Conservation (phyloP, 2,329 filamentous ascomycete genomes). For the Cordyceps pruinosa region DNA sequence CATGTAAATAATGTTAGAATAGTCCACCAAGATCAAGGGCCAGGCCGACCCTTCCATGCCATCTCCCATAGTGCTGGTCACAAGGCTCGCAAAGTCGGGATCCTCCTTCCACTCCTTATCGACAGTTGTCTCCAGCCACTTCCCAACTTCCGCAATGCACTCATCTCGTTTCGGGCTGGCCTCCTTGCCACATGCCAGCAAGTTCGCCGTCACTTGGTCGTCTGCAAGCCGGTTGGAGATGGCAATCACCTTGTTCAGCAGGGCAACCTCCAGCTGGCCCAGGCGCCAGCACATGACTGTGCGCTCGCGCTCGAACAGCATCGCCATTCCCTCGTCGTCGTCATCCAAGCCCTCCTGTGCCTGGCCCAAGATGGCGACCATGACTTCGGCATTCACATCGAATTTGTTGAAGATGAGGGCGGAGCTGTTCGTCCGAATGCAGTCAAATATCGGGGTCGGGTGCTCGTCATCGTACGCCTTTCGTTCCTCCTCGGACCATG, state of each 20-base stretch:
- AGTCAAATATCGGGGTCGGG: conserved; percentile 15
- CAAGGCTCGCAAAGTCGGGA: background rate
- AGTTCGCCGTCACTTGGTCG: background rate
- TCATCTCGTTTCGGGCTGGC: background rate
- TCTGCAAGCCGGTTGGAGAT: conserved; percentile 3
- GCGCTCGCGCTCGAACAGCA: background rate
- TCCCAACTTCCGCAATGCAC: background rate
- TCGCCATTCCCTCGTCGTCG: background rate
- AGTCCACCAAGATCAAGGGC: conserved; percentile 2
- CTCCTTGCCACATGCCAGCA: background rate
- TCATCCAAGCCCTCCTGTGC: background rate
- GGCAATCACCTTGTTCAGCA: conserved; percentile 2
- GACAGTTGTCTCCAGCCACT: conserved; percentile 1
- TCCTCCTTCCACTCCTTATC: background rate
- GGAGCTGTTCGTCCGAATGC: conserved; percentile 13
- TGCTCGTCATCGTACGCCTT: conserved; percentile 12
- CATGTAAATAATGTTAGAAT: background rate
- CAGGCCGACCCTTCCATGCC: conserved; percentile 5
- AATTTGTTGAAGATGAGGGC: conserved; percentile 13
- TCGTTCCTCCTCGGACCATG: conserved; percentile 16
- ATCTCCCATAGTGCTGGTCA: background rate
- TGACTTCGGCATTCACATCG: background rate
- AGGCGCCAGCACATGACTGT: conserved; percentile 4
- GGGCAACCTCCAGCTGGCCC: background rate
- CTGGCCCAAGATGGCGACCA: conserved; percentile 1